phyloP scores from a whole-genome alignment of 139 green algal genomes.

The Asterochloris sp. region DNA sequence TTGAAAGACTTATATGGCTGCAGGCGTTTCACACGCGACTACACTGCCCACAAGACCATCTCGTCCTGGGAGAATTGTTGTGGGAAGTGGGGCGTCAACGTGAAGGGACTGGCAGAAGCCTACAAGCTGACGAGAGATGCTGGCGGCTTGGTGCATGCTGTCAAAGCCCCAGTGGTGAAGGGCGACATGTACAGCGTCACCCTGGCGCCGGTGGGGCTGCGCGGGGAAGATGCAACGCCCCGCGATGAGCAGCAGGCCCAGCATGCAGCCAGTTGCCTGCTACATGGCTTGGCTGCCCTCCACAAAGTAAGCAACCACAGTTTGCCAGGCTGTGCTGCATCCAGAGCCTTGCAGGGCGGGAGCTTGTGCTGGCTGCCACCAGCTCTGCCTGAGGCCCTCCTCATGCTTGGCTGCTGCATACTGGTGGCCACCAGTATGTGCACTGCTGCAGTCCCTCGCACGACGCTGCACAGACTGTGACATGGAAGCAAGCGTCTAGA shows the following conservation, averaged over 20 bases:
- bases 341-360: no score
- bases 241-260: background rate
- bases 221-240: background rate
- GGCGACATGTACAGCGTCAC: background rate
- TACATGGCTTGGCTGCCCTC: background rate
- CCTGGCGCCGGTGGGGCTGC: background rate
- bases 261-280: background rate
- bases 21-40: background rate
- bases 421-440: no score
- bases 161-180: background rate
- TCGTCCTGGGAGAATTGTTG: background rate
- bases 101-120: background rate
- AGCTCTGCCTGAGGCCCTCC: background rate
- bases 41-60: background rate
- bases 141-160: background rate
- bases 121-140: background rate
- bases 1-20: no score
- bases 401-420: background rate
- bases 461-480: background rate
- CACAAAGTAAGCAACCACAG: no score
- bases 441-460: background rate
- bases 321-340: no score
- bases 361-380: background rate
- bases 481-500: background rate
- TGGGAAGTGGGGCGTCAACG: background rate